Evolutionary conservation across 306 rosid genomes (phyloP).

Genomic region (Gynostemma pentaphyllum): DNA sequence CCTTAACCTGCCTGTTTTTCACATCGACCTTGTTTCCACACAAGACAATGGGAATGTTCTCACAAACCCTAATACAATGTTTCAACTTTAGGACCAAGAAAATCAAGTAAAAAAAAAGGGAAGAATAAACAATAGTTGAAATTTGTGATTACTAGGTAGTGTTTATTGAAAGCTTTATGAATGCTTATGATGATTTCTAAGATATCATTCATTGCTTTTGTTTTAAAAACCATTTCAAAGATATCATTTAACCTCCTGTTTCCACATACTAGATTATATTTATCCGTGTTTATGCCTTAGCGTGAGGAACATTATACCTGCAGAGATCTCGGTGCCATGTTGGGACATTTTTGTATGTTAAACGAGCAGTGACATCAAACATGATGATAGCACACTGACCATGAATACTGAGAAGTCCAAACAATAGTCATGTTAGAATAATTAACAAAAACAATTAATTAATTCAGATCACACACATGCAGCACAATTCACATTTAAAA

Average conservation of each 20-base stretch:
- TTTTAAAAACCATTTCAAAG: too few species aligned
- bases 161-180: too few species aligned
- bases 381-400: constrained; percentile 70
- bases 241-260: too few species aligned
- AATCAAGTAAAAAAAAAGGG: not conserved
- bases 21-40: constrained; percentile 78
- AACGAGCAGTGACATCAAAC: constrained; percentile 66
- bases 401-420: constrained; percentile 3
- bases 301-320: constrained; percentile 20
- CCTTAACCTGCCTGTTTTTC: constrained; percentile 71
- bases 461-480: not conserved
- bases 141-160: too few species aligned
- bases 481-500: not conserved
- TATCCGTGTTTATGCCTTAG: not conserved
- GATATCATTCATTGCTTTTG: too few species aligned
- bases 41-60: constrained; percentile 63
- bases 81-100: not conserved
- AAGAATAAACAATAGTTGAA: not conserved
- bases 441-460: not conserved
- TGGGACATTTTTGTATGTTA: constrained; percentile 61
- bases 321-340: constrained; percentile 81
- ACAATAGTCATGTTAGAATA: not conserved
- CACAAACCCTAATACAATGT: constrained; percentile 44
- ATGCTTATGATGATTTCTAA: too few species aligned
- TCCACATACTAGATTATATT: not conserved